Percentiles rank a stretch among this genome's conserved stretches.
Conservation (phyloP, 805 yeast genomes). For the Lachancea quebecensis region DNA sequence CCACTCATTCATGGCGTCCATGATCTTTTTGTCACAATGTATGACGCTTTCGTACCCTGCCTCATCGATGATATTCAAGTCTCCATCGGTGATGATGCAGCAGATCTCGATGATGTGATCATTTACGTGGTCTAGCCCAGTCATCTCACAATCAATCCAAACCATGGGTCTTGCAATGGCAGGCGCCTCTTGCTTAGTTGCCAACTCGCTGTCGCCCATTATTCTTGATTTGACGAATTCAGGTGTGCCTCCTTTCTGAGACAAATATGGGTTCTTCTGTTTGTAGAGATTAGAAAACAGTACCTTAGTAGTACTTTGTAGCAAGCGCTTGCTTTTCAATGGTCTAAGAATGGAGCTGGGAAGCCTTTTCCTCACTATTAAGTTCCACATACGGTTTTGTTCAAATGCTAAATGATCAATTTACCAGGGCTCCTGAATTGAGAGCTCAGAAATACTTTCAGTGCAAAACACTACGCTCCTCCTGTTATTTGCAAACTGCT, state of each 20-base stretch:
- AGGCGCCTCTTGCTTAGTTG: too few species aligned
- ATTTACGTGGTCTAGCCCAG: conserved; percentile 75
- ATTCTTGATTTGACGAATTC: not conserved
- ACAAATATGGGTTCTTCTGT: conserved; percentile 3
- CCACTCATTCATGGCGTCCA: conserved; percentile 84
- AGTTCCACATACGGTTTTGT: too few species aligned
- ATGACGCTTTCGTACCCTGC: conserved; percentile 77
- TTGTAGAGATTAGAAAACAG: not conserved
- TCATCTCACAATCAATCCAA: conserved; percentile 99
- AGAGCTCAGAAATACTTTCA: too few species aligned
- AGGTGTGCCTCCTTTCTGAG: not conserved
- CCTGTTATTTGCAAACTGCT: too few species aligned
- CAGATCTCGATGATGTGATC: conserved; percentile 90
- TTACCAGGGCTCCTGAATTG: too few species aligned
- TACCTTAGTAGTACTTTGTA: not conserved
- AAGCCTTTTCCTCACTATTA: too few species aligned
- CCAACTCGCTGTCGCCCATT: not conserved
- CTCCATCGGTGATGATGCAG: conserved; percentile 81
- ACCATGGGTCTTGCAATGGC: conserved; percentile 44
- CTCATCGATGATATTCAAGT: conserved; percentile 61
- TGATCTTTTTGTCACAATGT: conserved; percentile 51
- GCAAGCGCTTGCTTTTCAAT: not conserved
- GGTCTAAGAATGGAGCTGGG: too few species aligned
- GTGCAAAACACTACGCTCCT: too few species aligned
- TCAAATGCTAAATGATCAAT: too few species aligned